These are phyloP conservation scores for Prunella vulgaris DNA, from an alignment of 257 asterid genomes.

Conservation along the genomic window DNA sequence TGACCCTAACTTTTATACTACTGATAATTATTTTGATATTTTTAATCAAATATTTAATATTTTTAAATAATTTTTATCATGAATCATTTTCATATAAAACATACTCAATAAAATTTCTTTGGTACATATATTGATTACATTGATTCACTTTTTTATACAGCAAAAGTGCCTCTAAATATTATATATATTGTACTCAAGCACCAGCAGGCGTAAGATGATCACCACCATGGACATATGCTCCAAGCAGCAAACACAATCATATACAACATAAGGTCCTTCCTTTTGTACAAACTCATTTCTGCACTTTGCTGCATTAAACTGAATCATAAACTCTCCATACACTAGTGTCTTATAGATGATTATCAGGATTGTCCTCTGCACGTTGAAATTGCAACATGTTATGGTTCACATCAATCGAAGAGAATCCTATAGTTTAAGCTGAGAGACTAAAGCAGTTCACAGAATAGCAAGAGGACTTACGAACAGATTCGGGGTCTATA, in stretches of 20 bases:
- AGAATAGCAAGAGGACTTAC: conserved; percentile 34
- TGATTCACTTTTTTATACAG: not conserved
- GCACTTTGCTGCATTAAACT: conserved; percentile 1
- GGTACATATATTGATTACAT: not conserved
- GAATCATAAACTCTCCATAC: not conserved
- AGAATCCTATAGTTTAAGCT: not conserved
- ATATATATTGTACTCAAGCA: not conserved
- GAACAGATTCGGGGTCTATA: conserved; percentile 54
- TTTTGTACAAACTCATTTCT: not conserved
- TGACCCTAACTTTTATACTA: too few relatives aligned
- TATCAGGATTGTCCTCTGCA: conserved; percentile 44
- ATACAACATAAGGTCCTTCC: not conserved
- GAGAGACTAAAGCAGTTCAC: not conserved
- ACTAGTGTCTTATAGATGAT: conserved; percentile 7
- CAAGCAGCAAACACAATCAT: not conserved
- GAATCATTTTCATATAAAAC: too few relatives aligned
- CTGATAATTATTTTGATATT: too few relatives aligned
- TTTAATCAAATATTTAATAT: too few relatives aligned
- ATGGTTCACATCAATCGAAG: not conserved
- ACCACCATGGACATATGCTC: not conserved
- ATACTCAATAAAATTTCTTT: too few relatives aligned
- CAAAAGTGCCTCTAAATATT: not conserved
- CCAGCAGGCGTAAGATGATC: not conserved
- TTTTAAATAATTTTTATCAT: too few relatives aligned
- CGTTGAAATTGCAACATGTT: not conserved